Percentiles rank a stretch among this genome's conserved stretches.
These are phyloP conservation scores for Nigrograna mackinnonii DNA, from an alignment of 2,329 filamentous ascomycete species.

Conservation along the genomic window DNA sequence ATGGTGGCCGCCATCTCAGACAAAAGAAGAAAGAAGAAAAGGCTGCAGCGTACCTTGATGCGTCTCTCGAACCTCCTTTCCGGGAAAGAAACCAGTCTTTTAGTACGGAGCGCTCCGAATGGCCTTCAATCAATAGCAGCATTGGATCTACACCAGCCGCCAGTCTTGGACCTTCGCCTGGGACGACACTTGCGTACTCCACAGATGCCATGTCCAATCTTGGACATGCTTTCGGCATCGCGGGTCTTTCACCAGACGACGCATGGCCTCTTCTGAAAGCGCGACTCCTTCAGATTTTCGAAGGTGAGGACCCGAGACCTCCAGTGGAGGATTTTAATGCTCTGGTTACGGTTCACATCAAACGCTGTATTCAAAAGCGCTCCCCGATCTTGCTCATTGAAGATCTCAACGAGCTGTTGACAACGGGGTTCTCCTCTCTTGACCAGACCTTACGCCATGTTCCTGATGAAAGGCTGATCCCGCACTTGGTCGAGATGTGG, in stretches of 20 bases:
- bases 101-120: conserved; percentile 41
- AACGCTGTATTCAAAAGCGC: conserved; percentile 75
- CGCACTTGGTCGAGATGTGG: conserved; percentile 91
- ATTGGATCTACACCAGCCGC: conserved; percentile 22
- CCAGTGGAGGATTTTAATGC: conserved; percentile 84
- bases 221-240: conserved; percentile 51
- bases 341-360: conserved; percentile 77
- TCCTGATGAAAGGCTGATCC: conserved; percentile 86
- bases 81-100: conserved; percentile 43
- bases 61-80: conserved; percentile 33
- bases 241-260: conserved; percentile 64
- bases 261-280: conserved; percentile 82
- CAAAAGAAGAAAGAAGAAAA: conserved; percentile 70
- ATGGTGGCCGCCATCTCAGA: conserved; percentile 74
- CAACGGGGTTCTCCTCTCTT: conserved; percentile 82
- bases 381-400: conserved; percentile 73
- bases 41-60: conserved; percentile 41
- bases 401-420: conserved; percentile 73
- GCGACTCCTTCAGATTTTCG: conserved; percentile 76
- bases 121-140: conserved; percentile 30
- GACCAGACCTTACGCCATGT: conserved; percentile 80
- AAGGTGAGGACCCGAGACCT: conserved; percentile 77
- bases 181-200: conserved; percentile 32
- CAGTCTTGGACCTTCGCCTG: conserved; percentile 19
- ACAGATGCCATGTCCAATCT: conserved; percentile 47